Evolutionary conservation across 768 basidiomycete genomes (phyloP).

Genomic region (Mycena chlorophos): DNA sequence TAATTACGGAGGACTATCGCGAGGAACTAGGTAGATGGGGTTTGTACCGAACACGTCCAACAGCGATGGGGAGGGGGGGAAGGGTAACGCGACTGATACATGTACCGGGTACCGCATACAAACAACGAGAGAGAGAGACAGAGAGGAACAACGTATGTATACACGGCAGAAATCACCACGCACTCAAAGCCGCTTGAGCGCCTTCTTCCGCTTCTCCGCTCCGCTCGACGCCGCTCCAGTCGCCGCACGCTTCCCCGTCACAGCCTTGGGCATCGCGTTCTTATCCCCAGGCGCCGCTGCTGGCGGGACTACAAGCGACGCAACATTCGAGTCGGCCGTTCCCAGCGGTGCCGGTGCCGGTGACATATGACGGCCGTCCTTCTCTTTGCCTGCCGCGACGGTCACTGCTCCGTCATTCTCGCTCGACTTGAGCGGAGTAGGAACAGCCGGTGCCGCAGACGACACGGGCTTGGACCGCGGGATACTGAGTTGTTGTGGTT

Average conservation of each 20-base stretch:
- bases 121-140: too few relatives aligned
- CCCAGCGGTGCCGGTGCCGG: constrained; percentile 59
- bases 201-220: constrained; percentile 87
- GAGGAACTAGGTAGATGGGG: too few relatives aligned
- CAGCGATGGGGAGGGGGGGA: too few relatives aligned
- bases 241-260: constrained; percentile 64
- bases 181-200: constrained; percentile 73
- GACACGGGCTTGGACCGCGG: constrained; percentile 42
- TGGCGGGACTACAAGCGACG: constrained; percentile 31
- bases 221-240: constrained; percentile 51
- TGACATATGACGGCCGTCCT: constrained; percentile 49
- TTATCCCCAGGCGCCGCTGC: constrained; percentile 15
- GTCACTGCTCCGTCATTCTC: constrained; percentile 36
- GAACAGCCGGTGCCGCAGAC: constrained; percentile 38
- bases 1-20: too few relatives aligned
- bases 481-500: constrained; percentile 27
- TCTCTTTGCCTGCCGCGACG: constrained; percentile 43
- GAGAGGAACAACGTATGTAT: too few relatives aligned
- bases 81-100: too few relatives aligned
- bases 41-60: too few relatives aligned
- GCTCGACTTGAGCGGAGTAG: constrained; percentile 35
- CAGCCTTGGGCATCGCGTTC: constrained; percentile 33
- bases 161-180: too few relatives aligned
- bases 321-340: constrained; percentile 70
- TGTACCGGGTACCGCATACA: too few relatives aligned